phyloP scores from a whole-genome alignment of 495 filamentous ascomycete genomes.

The Penicillium arizonense region DNA sequence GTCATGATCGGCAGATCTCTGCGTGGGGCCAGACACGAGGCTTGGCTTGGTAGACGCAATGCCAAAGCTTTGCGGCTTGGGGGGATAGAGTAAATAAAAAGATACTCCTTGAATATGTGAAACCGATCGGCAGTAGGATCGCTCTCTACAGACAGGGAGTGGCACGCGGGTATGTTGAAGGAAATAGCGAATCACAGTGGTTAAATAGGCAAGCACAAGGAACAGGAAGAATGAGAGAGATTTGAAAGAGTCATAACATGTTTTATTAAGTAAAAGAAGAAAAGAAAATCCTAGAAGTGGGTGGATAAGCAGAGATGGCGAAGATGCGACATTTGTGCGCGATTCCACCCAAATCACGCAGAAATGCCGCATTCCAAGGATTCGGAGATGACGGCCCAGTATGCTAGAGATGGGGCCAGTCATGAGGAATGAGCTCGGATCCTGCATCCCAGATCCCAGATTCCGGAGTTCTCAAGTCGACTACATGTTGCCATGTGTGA shows the following conservation, averaged over 20 bases:
- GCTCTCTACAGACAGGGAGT: too few species aligned
- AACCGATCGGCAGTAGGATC: too few species aligned
- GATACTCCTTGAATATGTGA: too few species aligned
- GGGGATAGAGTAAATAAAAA: too few species aligned
- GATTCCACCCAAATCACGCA: conserved; percentile 31
- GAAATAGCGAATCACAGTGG: conserved; percentile 5
- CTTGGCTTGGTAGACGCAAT: not conserved
- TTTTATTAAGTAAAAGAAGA: conserved; percentile 12
- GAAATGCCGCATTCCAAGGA: conserved; percentile 43
- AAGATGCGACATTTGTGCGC: conserved; percentile 42
- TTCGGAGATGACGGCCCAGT: conserved; percentile 8
- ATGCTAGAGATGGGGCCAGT: not conserved
- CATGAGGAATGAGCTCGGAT: not conserved
- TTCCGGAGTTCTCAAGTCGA: too few species aligned
- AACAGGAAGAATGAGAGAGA: not conserved
- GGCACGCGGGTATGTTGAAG: not conserved
- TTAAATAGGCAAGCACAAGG: conserved; percentile 10
- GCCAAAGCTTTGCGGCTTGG: too few species aligned
- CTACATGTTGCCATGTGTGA: too few species aligned
- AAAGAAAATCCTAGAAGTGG: conserved; percentile 16
- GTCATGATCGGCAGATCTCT: conserved; percentile 10
- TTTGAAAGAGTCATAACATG: conserved; percentile 4
- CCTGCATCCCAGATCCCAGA: not conserved
- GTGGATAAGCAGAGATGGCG: conserved; percentile 9
- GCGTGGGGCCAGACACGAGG: not conserved